Conservation (phyloP, 1,139 yeast species). For the Kurtzmaniella natalensis region DNA sequence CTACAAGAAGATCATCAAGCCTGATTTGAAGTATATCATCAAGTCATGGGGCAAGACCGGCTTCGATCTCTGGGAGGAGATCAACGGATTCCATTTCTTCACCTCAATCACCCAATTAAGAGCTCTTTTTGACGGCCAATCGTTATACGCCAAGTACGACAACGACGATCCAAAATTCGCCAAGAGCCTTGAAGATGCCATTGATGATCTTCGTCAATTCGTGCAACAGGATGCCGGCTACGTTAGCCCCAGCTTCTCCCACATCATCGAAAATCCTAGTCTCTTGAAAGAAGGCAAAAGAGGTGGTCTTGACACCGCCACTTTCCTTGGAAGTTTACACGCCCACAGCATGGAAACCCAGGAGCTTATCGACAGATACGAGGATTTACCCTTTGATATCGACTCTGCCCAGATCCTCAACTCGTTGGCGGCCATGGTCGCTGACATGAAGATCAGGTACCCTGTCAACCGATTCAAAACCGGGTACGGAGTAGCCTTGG, state of each 20-base stretch:
- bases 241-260: constrained; percentile 39
- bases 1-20: constrained; percentile 53
- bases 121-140: constrained; percentile 59
- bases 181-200: constrained; percentile 19
- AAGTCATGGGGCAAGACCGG: constrained; percentile 61
- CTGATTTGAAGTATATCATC: constrained; percentile 66
- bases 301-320: constrained; percentile 77
- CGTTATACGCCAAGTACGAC: constrained; percentile 35
- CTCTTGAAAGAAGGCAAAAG: constrained; percentile 39
- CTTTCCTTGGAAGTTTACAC: constrained; percentile 63
- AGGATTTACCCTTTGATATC: constrained; percentile 55
- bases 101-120: constrained; percentile 71
- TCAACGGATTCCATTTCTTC: constrained; percentile 69
- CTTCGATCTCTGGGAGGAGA: constrained; percentile 95
- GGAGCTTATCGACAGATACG: constrained; percentile 16
- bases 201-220: constrained; percentile 32
- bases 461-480: constrained; percentile 61
- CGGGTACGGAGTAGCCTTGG: constrained; percentile 67
- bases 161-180: constrained; percentile 24
- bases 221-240: constrained; percentile 29
- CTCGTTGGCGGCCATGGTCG: constrained; percentile 53
- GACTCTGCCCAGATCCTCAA: constrained; percentile 52
- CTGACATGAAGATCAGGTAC: constrained; percentile 67
- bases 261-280: constrained; percentile 64
- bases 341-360: constrained; percentile 50